phyloP scores from a whole-genome alignment of 345 rosid genomes.

The Hirschfeldia incana region DNA sequence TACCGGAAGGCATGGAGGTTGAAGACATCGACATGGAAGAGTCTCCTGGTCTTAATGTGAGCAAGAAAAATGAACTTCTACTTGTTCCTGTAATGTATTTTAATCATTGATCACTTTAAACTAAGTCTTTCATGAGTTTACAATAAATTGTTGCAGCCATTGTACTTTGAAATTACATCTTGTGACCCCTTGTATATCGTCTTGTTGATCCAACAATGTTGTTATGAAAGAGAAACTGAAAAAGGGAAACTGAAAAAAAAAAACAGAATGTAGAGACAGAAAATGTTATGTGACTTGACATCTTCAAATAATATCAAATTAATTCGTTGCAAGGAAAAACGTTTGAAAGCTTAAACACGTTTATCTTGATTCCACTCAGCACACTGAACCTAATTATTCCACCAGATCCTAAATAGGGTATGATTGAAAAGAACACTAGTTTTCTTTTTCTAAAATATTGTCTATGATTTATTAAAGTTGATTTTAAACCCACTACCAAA shows the following conservation, averaged over 20 bases:
- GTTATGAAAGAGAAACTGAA: neutral
- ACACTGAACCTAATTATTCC: neutral
- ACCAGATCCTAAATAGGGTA: neutral
- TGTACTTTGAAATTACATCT: neutral
- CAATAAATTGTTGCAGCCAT: neutral
- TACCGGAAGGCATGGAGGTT: slow-evolving; percentile 37
- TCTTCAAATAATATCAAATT: neutral
- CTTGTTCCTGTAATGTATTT: slow-evolving; percentile 39
- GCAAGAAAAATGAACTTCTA: slow-evolving; percentile 32
- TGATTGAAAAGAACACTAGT: neutral
- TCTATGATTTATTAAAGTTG: neutral
- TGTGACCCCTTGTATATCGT: neutral
- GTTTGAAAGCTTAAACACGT: neutral
- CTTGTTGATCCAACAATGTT: neutral
- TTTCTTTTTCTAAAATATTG: neutral
- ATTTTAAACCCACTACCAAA: neutral
- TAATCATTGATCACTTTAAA: neutral
- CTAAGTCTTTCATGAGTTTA: neutral
- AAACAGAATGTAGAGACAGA: neutral
- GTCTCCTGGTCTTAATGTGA: slow-evolving; percentile 34
- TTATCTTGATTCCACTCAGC: neutral
- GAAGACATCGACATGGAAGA: slow-evolving; percentile 47
- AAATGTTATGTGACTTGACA: neutral
- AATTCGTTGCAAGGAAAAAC: neutral
- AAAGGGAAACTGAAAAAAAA: neutral